Evolutionary conservation across 306 rosid genomes (phyloP), one percentile per base, ranked within the genome.

Genomic region (Sicyos baderoa): DNA sequence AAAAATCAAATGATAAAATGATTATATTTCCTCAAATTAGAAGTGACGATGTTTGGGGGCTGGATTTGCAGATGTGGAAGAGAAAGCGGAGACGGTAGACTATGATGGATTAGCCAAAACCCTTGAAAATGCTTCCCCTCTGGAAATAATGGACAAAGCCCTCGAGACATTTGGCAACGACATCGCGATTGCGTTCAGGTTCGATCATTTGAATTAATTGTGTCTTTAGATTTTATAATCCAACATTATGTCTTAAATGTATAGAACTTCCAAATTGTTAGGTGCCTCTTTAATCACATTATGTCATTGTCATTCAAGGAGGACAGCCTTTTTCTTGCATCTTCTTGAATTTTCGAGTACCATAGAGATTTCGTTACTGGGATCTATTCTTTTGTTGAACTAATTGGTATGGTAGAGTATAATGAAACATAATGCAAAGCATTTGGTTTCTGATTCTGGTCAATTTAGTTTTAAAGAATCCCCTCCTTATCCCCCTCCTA

Each of bases 111-210:
- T 88, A 75, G 91, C 91, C 0, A 51, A 45, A 52, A 80, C 74
- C 42, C 94, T 91, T 21, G 81, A 66, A 52, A 84, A 76, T 78
- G 94, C 96, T 77, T 91, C 94, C 10, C 97, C 97, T 70, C 88
- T 88, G 73, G 78, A 85, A 75, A 81, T 91, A 17, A 91, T 91
- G 77, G 91, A 88, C 25, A 82, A 48, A 61, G 97, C 96, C 48
- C 91, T 91, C 14, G 85, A 82, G 79, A 84, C 74, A 74, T 88
- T 88, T 45, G 97, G 96, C 59, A 68, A 81, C 60, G 85, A 88
- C 72, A 85, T 91, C 25, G 96, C 94, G 9, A 91, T 91, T 81
- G 97, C 96, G 23, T 91, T 88, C 88, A 91, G 96, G 97, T 51
- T 35, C 1, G 50, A 65, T 53, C 16, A 12, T 65, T 51, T 47